phyloP scores from a whole-genome alignment of 495 filamentous ascomycete genomes.

The Aspergillus ostianus region DNA sequence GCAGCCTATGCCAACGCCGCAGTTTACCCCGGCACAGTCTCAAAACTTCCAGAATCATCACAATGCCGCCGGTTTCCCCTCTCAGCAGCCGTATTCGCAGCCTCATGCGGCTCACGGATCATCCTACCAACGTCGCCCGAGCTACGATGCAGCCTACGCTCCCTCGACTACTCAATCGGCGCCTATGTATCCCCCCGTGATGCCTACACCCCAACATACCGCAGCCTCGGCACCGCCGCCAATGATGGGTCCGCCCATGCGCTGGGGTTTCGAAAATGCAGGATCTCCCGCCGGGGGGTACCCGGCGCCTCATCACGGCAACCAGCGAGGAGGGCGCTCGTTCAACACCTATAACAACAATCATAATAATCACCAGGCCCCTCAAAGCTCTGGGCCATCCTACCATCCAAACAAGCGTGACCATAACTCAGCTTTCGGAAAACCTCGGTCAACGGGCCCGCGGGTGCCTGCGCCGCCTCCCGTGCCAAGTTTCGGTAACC shows the following conservation, averaged over 20 bases:
- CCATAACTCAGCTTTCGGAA: conserved; percentile 42
- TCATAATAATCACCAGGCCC: conserved; percentile 39
- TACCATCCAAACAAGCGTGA: conserved; percentile 38
- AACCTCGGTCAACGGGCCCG: conserved; percentile 34
- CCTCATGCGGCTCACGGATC: conserved; percentile 24
- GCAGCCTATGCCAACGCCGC: conserved; percentile 28
- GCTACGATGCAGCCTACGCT: conserved; percentile 31
- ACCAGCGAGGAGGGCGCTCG: conserved; percentile 38
- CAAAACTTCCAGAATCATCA: conserved; percentile 26
- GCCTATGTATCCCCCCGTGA: conserved; percentile 25
- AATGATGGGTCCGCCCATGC: conserved; percentile 58
- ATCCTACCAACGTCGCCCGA: conserved; percentile 28
- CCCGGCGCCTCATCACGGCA: conserved; percentile 20
- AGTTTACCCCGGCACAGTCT: conserved; percentile 27
- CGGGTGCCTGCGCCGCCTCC: conserved; percentile 52
- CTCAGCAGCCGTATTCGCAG: conserved; percentile 30
- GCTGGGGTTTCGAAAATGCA: conserved; percentile 53
- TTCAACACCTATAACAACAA: conserved; percentile 47
- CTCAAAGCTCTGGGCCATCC: conserved; percentile 39
- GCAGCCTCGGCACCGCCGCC: conserved; percentile 38
- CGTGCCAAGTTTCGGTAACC: conserved; percentile 61
- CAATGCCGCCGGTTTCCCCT: conserved; percentile 22
- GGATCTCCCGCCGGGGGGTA: conserved; percentile 22
- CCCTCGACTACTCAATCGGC: conserved; percentile 23
- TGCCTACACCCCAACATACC: conserved; percentile 25